Base-by-base conservation (phyloP, 2,329 filamentous ascomycete genomes). In the Pseudogymnoascus sp. region DNA sequence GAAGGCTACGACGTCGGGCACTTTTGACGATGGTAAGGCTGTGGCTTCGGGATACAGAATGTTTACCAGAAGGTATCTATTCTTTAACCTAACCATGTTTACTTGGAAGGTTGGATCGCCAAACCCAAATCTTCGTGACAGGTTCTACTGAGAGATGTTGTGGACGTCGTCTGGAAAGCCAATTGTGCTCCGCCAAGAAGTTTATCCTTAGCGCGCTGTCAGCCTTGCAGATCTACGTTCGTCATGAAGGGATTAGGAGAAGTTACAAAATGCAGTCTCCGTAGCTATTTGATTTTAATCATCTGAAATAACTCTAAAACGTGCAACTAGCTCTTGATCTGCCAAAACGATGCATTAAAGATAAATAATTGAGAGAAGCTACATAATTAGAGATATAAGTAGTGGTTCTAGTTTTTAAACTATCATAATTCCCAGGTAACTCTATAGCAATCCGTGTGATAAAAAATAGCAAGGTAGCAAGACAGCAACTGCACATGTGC, bases 61-160 rank as follows among this genome's bases (percentile, higher is more conserved):
- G 71, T 95, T 90, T 63, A 97, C 83, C n/a, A 97, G 84, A 15
- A 99, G 82, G 73, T 99, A 99, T 68, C 94, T 86, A 74, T 96
- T 88, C 75, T 99, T 99, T 66, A 97, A 83, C 70, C 94, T 90
- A 62, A 99, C 94, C 94, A 99, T 96, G 56, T 41, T 75, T 57
- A 33, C 26, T 52, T 19, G 26, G 13, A 30, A 30, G 26, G 45
- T 30, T 30, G 26, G 45, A 30, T 52, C 45, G 26, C 26, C 45
- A 52, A 52, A 5, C 26, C 10, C 13, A 12, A 18, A 13, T 30
- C n/a, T 52, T 52, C 45, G 45, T 52, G 45, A 13, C 15, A 19
- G 45, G n/a, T 52, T 30, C 26, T 52, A 13, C 26, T 52, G n/a
- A 19, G 26, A 19, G 45, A 33, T 30, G 26, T 30, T 52, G 9